Evolutionary conservation across 768 basidiomycete genomes (phyloP).

Genomic region (Hygrophoropsis aurantiaca): DNA sequence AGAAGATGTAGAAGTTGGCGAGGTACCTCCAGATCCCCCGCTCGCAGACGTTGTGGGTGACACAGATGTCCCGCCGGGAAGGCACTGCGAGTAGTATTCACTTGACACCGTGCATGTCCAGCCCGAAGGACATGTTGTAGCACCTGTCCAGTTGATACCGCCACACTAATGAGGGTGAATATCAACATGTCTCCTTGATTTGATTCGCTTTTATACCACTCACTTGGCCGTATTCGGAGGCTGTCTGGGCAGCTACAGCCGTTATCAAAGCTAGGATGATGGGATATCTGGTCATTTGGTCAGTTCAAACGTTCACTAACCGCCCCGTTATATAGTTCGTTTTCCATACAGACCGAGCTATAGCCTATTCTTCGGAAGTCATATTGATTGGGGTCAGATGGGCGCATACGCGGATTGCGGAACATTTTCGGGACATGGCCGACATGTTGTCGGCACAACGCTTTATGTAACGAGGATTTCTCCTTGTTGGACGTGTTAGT

Average conservation of each 20-base stretch:
- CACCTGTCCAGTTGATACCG: constrained; percentile 50
- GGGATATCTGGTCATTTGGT: background rate
- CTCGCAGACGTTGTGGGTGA: constrained; percentile 17
- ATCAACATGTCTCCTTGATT: background rate
- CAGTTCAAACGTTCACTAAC: too few relatives aligned
- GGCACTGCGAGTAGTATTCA: constrained; percentile 54
- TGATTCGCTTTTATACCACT: constrained; percentile 3
- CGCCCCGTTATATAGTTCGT: too few relatives aligned
- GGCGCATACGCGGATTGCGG: background rate
- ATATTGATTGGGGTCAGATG: background rate
- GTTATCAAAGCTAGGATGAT: constrained; percentile 4
- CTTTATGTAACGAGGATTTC: background rate
- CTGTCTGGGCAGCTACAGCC: constrained; percentile 22
- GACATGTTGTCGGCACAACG: constrained; percentile 26
- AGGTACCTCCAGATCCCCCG: constrained; percentile 8
- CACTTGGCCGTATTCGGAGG: constrained; percentile 39
- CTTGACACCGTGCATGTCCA: constrained; percentile 46
- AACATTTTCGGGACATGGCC: background rate
- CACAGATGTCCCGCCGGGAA: constrained; percentile 37
- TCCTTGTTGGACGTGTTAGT: too few relatives aligned
- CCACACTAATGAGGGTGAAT: constrained; percentile 42
- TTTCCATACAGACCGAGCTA: constrained; percentile 35
- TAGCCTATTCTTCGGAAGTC: constrained; percentile 27
- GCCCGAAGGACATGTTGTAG: constrained; percentile 48
- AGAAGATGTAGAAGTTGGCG: constrained; percentile 19